Evolutionary conservation across 73 alveolate genomes (phyloP), one percentile per base, ranked within the genome.

Genomic region (Paramecium caudatum): DNA sequence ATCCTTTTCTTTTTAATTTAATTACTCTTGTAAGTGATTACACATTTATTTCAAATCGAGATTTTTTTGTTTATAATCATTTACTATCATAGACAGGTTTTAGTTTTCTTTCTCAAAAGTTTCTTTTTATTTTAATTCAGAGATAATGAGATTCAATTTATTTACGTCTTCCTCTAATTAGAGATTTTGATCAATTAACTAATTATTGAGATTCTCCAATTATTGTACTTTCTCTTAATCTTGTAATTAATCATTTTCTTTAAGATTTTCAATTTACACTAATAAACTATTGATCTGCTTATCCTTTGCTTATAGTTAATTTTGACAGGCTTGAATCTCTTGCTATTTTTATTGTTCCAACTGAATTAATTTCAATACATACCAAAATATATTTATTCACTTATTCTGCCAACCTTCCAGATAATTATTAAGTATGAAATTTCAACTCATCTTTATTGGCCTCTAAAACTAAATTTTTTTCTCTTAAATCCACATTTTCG

Each of bases 201-300:
- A 32, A 68, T 68, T 37, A 32, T 68, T 37, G 3, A 34, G 50
- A 68, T 32, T 34, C 37, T 68, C 50, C n/a, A 68, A 68, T 1
- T 68, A 13, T 36, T 30, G 17, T 68, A 32, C 17, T 68, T 68
- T 37, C 34, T 34, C 47, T 25, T 68, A 68, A 32, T 68, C 84
- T 68, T 34, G 8, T 16, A 13, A 32, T 25, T 15, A 32, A 8
- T 47, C 34, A 15, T 37, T 37, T 5, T 32, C 34, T 15, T 5
- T 68, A 32, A 2, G 34, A 32, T 68, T 49, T 30, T 43, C 47
- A 34, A 68, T 32, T 68, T 12, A 33, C 3, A 16, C 34, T 68
- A 25, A n/a, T 68, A 13, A 68, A 1, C 33, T 32, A 8, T 68
- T 8, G 0, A 68, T 32, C 34, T 34, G 21, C 34, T 37, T 68